phyloP scores from a whole-genome alignment of 1,139 yeast species.

The Arxiozyma heterogenica region DNA sequence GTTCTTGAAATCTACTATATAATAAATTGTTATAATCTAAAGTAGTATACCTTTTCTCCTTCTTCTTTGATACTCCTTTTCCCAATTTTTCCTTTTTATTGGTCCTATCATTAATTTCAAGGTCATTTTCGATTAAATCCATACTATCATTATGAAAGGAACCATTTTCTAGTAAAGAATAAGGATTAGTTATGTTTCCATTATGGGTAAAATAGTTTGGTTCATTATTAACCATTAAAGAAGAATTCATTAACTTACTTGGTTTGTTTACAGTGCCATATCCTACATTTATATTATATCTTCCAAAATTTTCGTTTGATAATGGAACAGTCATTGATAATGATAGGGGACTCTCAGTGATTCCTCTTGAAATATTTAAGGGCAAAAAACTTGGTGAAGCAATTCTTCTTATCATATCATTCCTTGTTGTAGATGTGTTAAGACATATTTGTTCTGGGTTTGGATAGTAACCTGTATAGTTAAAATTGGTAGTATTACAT shows the following conservation, averaged over 20 bases:
- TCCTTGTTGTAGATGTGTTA: background rate
- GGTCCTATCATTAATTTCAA: background rate
- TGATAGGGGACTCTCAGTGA: slow-evolving; percentile 22
- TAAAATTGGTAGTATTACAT: background rate
- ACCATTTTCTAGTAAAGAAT: background rate
- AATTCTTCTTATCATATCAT: slow-evolving; percentile 14
- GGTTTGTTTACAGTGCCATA: background rate
- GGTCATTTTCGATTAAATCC: background rate
- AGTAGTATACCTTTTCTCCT: background rate
- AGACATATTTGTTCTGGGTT: background rate
- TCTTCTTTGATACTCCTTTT: background rate
- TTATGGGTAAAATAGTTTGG: background rate
- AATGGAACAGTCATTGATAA: background rate
- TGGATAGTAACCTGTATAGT: background rate
- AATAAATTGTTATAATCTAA: slow-evolving; percentile 1
- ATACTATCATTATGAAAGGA: background rate
- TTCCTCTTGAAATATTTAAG: slow-evolving; percentile 26
- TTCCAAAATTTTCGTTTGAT: background rate
- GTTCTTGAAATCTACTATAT: background rate
- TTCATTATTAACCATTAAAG: background rate
- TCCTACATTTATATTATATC: background rate
- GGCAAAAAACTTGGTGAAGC: slow-evolving; percentile 27
- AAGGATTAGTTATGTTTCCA: background rate
- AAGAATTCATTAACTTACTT: background rate
- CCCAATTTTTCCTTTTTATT: background rate